Conservation (phyloP, 2,329 filamentous ascomycete species). For the Penicillium sp. region DNA sequence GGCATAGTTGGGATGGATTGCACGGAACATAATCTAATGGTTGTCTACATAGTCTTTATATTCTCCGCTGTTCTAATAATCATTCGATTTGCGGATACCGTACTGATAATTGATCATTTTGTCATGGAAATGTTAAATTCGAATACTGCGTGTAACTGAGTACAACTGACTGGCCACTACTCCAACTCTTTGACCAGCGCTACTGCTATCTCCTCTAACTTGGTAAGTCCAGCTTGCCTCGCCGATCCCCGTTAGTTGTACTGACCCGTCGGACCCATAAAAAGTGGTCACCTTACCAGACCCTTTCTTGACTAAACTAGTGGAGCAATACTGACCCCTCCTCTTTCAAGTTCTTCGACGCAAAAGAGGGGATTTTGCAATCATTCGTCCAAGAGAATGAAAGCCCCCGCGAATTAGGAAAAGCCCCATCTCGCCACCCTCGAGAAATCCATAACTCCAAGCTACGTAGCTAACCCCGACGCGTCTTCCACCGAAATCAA, state of each 20-base stretch:
- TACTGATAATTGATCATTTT: background rate
- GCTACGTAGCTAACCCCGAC: background rate
- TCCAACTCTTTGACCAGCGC: background rate
- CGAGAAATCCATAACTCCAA: background rate
- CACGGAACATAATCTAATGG: constrained; percentile 17
- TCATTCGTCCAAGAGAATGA: background rate
- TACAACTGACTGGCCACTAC: background rate
- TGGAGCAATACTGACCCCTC: background rate
- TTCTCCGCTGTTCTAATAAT: constrained; percentile 19
- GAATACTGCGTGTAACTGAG: background rate
- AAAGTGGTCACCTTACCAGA: background rate
- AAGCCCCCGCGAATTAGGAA: background rate
- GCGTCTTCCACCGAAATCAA: background rate
- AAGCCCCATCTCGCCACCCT: background rate
- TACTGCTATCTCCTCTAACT: background rate
- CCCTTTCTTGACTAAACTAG: background rate
- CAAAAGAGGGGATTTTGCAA: background rate
- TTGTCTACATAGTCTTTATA: constrained; percentile 18
- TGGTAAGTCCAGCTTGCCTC: background rate
- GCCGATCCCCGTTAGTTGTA: background rate
- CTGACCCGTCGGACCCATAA: background rate
- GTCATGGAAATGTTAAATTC: background rate
- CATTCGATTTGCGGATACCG: constrained; percentile 8
- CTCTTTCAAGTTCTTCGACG: background rate
- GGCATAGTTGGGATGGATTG: constrained; percentile 16